Evolutionary conservation across 1,284 basidiomycete genomes (phyloP).

Genomic region (Ganoderma leucocontextum): DNA sequence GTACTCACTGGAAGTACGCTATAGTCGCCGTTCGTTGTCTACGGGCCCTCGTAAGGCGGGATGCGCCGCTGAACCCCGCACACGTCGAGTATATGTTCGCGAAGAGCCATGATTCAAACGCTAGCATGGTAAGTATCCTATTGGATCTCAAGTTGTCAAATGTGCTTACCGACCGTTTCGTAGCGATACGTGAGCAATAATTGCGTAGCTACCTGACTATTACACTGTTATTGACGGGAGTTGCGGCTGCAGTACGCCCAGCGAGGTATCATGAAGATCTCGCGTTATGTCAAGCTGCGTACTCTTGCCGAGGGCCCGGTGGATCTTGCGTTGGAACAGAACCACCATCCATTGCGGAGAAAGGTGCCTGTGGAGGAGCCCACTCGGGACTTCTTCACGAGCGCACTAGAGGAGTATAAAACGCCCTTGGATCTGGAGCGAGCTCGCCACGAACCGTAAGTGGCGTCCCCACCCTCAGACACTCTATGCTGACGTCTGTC

Average conservation of each 20-base stretch:
- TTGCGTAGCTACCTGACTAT: neutral
- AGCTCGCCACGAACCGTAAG: constrained; percentile 54
- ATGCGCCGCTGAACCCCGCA: constrained; percentile 64
- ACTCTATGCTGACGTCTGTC: neutral
- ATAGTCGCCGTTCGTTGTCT: constrained; percentile 81
- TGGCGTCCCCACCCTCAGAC: constrained; percentile 10
- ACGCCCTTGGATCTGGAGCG: constrained; percentile 48
- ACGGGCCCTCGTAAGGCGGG: constrained; percentile 78
- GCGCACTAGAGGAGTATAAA: constrained; percentile 62
- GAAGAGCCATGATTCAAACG: constrained; percentile 65
- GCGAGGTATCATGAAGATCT: constrained; percentile 70
- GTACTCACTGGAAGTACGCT: constrained; percentile 87
- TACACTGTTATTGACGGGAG: neutral
- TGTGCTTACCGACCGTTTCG: constrained; percentile 18
- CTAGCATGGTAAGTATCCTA: constrained; percentile 61
- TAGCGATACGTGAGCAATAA: constrained; percentile 66
- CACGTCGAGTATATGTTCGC: constrained; percentile 67
- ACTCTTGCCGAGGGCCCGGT: constrained; percentile 68
- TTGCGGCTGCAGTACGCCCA: constrained; percentile 66
- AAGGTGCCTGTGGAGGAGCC: constrained; percentile 58
- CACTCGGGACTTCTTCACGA: constrained; percentile 63
- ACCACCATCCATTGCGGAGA: constrained; percentile 67
- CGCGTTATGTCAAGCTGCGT: constrained; percentile 81
- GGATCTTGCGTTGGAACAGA: constrained; percentile 62
- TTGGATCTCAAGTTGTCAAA: constrained; percentile 8